Base-by-base conservation (phyloP, 2,329 filamentous ascomycete genomes). In the Sclerotinia minor region DNA sequence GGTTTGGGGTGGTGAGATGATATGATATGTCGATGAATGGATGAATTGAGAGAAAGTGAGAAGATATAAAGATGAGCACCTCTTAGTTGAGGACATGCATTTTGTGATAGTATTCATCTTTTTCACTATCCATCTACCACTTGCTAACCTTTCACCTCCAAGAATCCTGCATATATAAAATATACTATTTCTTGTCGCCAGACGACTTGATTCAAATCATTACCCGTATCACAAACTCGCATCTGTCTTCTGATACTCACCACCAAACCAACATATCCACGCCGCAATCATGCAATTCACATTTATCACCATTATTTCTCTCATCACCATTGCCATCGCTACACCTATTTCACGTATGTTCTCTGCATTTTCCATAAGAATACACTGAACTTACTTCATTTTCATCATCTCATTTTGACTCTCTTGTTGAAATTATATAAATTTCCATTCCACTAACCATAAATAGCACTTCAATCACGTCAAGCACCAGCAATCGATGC, bases 201-300 rank as follows among this genome's bases (percentile, higher is more conserved):
- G 74, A 72, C 74, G 75, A 76, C 73, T 69, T 67, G 71, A 70
- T 44, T 6, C 19, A 3, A 24, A 24, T 61, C 15, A 49, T 50
- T 24, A 26, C 21, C 3, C 5, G 19, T 45, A 61, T 29, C 3
- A n/a, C 9, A 11, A 5, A 15, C 2, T 32, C 17, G 24, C 19
- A 24, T 6, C 50, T 67, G 41, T 68, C 58, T 59, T 58, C 66
- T 68, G 50, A 49, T 64, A 54, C 61, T 49, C 58, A 57, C n/a
- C 32, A 68, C 44, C 4, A 13, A 35, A 7, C 8, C 69, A 71
- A 65, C 21, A 68, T 55, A 57, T 49, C 68, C 63, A 65, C 67
- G 21, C 66, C 68, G 72, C 68, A 69, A 73, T 57, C 67, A 76
- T 76, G 75, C 73, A 75, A 71, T 75, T 75, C 73, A 68, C 72